Conservation (phyloP, 2,329 filamentous ascomycete species). For the Pseudocercospora macadamiae region DNA sequence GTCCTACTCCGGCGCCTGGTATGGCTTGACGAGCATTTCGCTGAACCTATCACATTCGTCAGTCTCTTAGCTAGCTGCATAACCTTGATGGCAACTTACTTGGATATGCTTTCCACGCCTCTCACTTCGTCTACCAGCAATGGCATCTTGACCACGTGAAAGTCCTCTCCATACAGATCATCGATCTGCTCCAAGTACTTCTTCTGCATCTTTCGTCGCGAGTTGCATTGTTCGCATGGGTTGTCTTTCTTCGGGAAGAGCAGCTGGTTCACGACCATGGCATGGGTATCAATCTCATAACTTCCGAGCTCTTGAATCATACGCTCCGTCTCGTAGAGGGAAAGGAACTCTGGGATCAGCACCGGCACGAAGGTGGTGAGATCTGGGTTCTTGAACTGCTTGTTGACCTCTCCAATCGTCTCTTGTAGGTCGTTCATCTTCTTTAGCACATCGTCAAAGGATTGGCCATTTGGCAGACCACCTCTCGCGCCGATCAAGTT, state of each 20-base stretch:
- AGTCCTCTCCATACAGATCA: constrained; percentile 93
- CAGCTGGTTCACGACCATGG: constrained; percentile 97
- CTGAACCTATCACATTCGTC: constrained; percentile 61
- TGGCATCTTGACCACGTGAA: constrained; percentile 99
- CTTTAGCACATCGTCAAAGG: constrained; percentile 85
- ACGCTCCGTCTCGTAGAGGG: constrained; percentile 95
- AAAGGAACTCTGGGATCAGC: constrained; percentile 96
- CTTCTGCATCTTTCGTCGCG: constrained; percentile 95
- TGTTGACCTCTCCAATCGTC: constrained; percentile 94
- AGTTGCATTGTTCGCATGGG: constrained; percentile 92
- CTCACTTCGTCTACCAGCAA: constrained; percentile 92
- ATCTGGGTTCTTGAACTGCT: constrained; percentile 95
- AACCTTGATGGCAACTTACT: constrained; percentile 42
- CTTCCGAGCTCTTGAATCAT: constrained; percentile 98
- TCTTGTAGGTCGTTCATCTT: constrained; percentile 93
- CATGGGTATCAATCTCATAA: constrained; percentile 94
- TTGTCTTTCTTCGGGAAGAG: constrained; percentile 86
- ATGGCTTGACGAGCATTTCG: constrained; percentile 79
- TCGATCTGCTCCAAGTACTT: constrained; percentile 99
- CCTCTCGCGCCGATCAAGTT: constrained; percentile 78
- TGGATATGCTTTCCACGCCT: constrained; percentile 90
- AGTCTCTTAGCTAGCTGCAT: constrained; percentile 11
- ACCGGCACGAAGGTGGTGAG: constrained; percentile 98
- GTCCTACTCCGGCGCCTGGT: constrained; percentile 61
- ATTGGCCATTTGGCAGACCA: constrained; percentile 86